Evolutionary conservation across 352 stramenopile genomes (phyloP), one percentile per base, ranked within the genome.

Genomic region (Peronospora farinosa): DNA sequence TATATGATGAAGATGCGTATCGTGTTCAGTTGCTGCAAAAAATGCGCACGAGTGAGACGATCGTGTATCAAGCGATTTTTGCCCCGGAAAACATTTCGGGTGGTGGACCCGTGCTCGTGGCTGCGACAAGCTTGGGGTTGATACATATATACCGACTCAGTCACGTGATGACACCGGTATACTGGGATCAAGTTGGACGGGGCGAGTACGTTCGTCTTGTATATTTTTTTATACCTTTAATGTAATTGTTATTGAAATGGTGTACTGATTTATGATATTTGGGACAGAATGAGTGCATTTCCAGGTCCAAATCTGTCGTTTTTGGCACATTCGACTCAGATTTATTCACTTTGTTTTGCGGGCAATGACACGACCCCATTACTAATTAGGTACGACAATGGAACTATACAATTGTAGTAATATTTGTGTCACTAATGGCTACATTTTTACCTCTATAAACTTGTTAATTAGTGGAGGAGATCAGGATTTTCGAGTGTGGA

Each of bases 401-500:
- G 11, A 39, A 27, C n/a, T n/a, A n/a, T n/a, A n/a, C n/a, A 27
- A 7, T 3, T 21, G 19, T 21, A 21, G 19, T 21, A 21, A 21
- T 21, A 27, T n/a, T n/a, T n/a, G n/a, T 27, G 23, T 7, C 0
- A 27, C 23, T 27, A 5, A 7, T 27, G 23, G 3, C 23, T 32
- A 58, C 10, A 25, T 47, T 38, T 43, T 31, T 40, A 10, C 5
- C 5, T 7, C 3, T 5, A 0, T 5, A 27, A 27, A 6, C 3
- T 41, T 35, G 25, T 8, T 19, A 30, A 25, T 30, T 15, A 89
- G 78, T 51, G 78, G 76, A 33, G 76, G 76, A n/a, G 78, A 90
- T 40, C 76, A 86, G 47, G 78, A 90, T 40, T 80, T 86, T 54
- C 74, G 78, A 11, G 71, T 88, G 30, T 90, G 78, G 78, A 67